Evolutionary conservation across 768 basidiomycete species (phyloP).

Genomic region (Cubamyces sp.): DNA sequence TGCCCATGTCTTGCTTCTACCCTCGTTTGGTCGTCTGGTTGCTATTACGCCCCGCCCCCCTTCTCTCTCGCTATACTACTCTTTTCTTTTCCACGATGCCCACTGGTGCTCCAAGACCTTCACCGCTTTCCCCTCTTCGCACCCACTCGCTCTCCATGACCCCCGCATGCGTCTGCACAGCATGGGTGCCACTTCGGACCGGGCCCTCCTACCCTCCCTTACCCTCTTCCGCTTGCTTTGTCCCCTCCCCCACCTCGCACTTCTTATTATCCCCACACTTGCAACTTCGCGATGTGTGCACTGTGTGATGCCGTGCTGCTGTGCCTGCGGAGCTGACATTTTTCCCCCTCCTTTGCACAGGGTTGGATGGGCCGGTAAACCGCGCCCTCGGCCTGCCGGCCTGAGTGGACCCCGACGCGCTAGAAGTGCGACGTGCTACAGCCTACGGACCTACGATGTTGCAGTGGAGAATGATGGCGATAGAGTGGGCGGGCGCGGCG

Average conservation of each 20-base stretch:
- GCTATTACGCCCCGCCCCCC: background rate
- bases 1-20: too few species aligned
- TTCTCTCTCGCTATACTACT: background rate
- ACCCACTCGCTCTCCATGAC: too few species aligned
- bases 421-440: background rate
- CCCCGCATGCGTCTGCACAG: background rate
- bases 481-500: too few species aligned
- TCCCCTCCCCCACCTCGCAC: background rate
- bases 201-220: background rate
- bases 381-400: background rate
- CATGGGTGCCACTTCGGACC: background rate
- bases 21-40: too few species aligned
- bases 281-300: background rate
- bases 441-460: too few species aligned
- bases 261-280: background rate
- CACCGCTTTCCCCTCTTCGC: too few species aligned
- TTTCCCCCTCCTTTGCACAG: slow-evolving; percentile 11
- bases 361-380: slow-evolving; percentile 32
- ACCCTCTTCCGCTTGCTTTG: background rate
- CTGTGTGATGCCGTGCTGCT: background rate
- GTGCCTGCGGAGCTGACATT: slow-evolving; percentile 2
- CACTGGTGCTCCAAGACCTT: background rate
- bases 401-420: background rate
- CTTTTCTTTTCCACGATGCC: too few species aligned
- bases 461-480: too few species aligned